Evolutionary conservation across 805 yeast genomes (phyloP), one percentile per base, ranked within the genome.

Genomic region (Cyberlindnera maritima): DNA sequence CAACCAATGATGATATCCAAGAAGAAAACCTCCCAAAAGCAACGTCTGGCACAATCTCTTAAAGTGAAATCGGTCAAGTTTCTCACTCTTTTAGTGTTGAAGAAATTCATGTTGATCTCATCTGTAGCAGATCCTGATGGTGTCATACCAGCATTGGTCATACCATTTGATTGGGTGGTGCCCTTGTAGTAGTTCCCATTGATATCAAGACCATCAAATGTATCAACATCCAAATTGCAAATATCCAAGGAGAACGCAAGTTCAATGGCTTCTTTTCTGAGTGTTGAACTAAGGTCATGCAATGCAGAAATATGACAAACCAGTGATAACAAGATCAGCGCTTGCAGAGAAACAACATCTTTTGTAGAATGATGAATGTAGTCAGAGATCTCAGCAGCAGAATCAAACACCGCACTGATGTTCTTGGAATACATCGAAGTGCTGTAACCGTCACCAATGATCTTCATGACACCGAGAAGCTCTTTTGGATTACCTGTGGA

Each of bases 1-100:
- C 80, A 76, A 1, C 81, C 81, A 49, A 75, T 74, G 32, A 76
- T 63, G 10, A 77, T 73, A 57, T 77, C 82, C 43, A 77, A 65
- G 54, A 75, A 77, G 54, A 73, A 72, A 6, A 75, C 55, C 46
- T 77, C 82, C 81, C 81, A 77, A 49, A 75, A 70, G 11, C 75
- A 66, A 47, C 79, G 63, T 45, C 81, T 65, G 5, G 72, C 71
- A 35, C 66, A 47, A 13, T 61, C 63, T 20, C 55, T 53, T 8
- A 63, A 14, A 12, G 47, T 39, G 4, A 31, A 32, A 3, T 50
- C 60, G 12, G 49, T 46, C 36, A 61, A 31, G 9, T 33, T 49
- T 23, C 64, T 45, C 15, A 57, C 55, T 44, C 65, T 55, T 23
- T 38, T 43, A 0, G 55, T 59, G 43, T 54, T 59, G 38, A 44